A percentile compares a stretch with the other conserved stretches of the same genome.
phyloP scores from a whole-genome alignment of 2,329 filamentous ascomycete genomes.

The Rhynchosporium agropyri region DNA sequence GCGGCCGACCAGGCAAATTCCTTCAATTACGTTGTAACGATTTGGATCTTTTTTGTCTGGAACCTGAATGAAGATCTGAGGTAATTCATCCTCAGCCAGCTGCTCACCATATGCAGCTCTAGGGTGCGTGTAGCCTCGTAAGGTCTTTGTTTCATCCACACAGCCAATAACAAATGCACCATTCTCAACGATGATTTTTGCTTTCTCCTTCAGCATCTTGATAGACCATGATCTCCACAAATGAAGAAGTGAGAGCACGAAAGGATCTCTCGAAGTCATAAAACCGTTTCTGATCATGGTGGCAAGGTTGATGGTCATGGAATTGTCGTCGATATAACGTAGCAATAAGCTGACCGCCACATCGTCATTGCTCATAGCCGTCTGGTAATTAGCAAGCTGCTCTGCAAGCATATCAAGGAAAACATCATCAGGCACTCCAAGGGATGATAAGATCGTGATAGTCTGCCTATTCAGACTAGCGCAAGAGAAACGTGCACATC shows the following conservation, averaged over 20 bases:
- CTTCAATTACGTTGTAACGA: conserved; percentile 66
- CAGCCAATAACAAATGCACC: conserved; percentile 89
- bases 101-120: conserved; percentile 44
- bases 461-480: conserved; percentile 89
- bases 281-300: conserved; percentile 81
- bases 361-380: conserved; percentile 66
- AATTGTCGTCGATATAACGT: conserved; percentile 82
- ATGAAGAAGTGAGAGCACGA: conserved; percentile 74
- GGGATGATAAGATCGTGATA: conserved; percentile 78
- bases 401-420: conserved; percentile 69
- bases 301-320: conserved; percentile 73
- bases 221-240: conserved; percentile 90
- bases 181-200: conserved; percentile 77
- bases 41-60: conserved; percentile 58
- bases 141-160: conserved; percentile 77
- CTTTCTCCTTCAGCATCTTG: conserved; percentile 90
- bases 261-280: conserved; percentile 73
- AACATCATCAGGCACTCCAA: conserved; percentile 68
- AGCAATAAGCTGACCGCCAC: conserved; percentile 70
- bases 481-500: conserved; percentile 72
- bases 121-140: conserved; percentile 70
- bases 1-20: conserved; percentile 80
- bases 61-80: conserved; percentile 89
- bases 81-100: conserved; percentile 54
- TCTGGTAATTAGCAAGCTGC: conserved; percentile 69